Base-by-base conservation (phyloP, 768 basidiomycete species). In the Lyophyllum decastes region DNA sequence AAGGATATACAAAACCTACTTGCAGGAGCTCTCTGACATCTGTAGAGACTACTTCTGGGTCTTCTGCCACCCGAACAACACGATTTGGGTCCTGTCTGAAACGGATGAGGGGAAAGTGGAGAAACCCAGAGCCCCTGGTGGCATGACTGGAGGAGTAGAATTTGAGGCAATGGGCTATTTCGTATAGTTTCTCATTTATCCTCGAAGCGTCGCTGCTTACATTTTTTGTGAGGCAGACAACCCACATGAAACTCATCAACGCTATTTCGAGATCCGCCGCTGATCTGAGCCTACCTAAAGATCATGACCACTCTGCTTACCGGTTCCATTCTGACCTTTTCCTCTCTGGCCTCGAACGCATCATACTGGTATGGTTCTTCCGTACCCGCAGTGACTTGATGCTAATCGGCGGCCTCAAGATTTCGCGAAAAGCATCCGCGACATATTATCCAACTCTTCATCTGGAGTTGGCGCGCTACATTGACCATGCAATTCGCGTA, bases 111-210 rank as follows among this genome's bases (percentile, higher is more conserved):
- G 76, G 2, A 83, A 84, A 58, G 93, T 94, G 4, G 95, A 97
- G 73, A 90, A 88, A 67, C 94, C 94, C 14, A 81, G 90, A 55
- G 96, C 97, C 12, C 97, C 97, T 2, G 94, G 95, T 5, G 96
- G 97, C 16, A 98, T 98, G 88, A 98, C 97, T 0, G 97, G 96
- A 6, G 97, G 97, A 5, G 97, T 99, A 12, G 97, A 99, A 68
- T 95, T 89, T 68, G 97, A 99, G 74, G 96, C 96, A 4, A 96
- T 98, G 87, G 82, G 83, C 16, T 98, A 98, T 72, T 86, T 95
- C 66, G 96, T 98, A 65, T 62, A 92, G 34, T 14, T 33, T 58
- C 53, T 52, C 38, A 26, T 22, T 46, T 43, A 51, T 33, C 21
- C 38, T 45, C 1, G 12, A 11, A n/a, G 35, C 25, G 16, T 14